These are phyloP conservation scores for Suillus tomentosus DNA, from an alignment of 768 basidiomycete genomes.

Conservation along the genomic window DNA sequence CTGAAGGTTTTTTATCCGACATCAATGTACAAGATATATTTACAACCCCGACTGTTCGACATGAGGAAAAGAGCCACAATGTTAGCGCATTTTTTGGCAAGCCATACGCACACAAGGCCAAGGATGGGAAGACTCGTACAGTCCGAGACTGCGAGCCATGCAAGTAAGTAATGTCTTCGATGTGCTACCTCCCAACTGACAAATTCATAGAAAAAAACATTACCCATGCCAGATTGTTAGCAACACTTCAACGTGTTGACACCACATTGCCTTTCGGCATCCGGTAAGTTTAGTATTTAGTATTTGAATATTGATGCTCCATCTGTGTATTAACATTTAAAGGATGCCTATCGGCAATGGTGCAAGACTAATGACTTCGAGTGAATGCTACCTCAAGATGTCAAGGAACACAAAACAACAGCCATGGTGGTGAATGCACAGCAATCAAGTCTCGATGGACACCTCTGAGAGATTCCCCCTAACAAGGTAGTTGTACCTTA, in stretches of 20 bases:
- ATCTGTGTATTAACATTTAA: not conserved
- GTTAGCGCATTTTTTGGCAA: not conserved
- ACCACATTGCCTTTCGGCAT: conserved; percentile 4
- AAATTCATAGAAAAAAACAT: conserved; percentile 6
- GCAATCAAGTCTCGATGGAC: conserved; percentile 13
- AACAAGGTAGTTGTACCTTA: conserved; percentile 28
- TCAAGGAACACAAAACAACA: conserved; percentile 21
- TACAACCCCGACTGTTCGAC: not conserved
- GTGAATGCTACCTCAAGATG: conserved; percentile 33
- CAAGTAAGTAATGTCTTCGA: not conserved
- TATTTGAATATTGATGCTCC: not conserved
- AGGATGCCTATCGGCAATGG: conserved; percentile 33
- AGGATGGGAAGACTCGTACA: not conserved
- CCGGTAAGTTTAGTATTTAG: not conserved
- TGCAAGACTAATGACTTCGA: conserved; percentile 25
- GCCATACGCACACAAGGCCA: not conserved
- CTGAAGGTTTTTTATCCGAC: conserved; percentile 19
- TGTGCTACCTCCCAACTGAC: not conserved
- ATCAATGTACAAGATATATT: conserved; percentile 13
- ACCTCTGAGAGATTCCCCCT: conserved; percentile 25
- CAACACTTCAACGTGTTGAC: conserved; percentile 1
- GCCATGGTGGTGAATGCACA: not conserved
- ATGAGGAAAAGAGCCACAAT: not conserved
- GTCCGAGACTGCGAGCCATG: not conserved
- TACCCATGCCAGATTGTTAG: conserved; percentile 6